Evolutionary conservation across 257 asterid genomes (phyloP).

Genomic region (Forsythia viridissima): DNA sequence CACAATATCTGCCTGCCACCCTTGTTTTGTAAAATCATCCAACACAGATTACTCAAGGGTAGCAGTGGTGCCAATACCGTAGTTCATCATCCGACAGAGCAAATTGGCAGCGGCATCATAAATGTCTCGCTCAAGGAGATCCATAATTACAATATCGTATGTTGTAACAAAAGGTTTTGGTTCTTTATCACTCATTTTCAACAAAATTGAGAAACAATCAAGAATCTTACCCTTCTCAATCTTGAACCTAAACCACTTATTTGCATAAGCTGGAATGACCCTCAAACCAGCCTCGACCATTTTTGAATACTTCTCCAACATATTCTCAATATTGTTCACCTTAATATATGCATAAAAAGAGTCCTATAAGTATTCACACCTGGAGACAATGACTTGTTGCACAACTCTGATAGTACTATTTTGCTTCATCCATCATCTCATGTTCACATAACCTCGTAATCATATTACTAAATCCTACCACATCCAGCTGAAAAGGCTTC

Average conservation of each 20-base stretch:
- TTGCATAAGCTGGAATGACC: conserved; percentile 74
- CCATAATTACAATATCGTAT: conserved; percentile 71
- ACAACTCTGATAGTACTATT: conserved; percentile 47
- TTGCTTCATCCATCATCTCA: conserved; percentile 77
- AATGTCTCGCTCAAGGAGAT: conserved; percentile 57
- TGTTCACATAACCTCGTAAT: conserved; percentile 70
- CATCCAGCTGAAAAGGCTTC: conserved; percentile 76
- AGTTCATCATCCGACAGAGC: conserved; percentile 54
- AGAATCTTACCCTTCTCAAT: no score
- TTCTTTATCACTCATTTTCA: no score
- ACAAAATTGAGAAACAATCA: no score
- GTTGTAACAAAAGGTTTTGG: conserved; percentile 80
- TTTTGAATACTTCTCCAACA: conserved; percentile 61
- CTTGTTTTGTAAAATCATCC: conserved; percentile 58
- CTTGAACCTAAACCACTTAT: conserved; percentile 72
- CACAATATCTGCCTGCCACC: conserved; percentile 55
- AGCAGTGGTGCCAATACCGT: conserved; percentile 57
- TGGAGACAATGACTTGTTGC: conserved; percentile 54
- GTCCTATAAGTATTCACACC: conserved; percentile 74
- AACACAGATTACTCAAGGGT: conserved; percentile 52
- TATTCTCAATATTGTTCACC: conserved; percentile 49
- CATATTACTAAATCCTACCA: conserved; percentile 79
- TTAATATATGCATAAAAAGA: conserved; percentile 67
- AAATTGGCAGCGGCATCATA: conserved; percentile 45
- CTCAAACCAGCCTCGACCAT: conserved; percentile 79